Base-by-base conservation (phyloP, 441 rosid genomes). In the Melastoma candidum region DNA sequence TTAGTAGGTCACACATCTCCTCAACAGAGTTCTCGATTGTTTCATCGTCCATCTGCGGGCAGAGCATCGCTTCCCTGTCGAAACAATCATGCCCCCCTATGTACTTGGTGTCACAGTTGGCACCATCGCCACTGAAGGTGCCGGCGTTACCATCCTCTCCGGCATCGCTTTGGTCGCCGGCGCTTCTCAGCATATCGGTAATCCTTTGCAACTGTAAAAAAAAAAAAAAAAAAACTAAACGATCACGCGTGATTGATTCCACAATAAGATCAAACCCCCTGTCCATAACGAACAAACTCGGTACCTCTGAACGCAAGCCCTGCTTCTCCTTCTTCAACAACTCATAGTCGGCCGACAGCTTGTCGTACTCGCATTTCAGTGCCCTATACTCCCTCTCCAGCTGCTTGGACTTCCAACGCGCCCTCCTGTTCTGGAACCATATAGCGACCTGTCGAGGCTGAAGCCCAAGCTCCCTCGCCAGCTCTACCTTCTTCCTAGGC, bases 341-440 rank as follows among this genome's bases (percentile, higher is more conserved):
- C 47, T 79, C 88, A 9, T 69, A 81, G 47, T 70, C 71, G 12
- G 77, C 68, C 12, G 68, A 79, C 57, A 86, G 71, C 45, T 57
- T 58, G 8, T 76, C 78, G 49, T 81, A 86, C 22, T 55, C 79
- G 22, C 71, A 76, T 64, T 41, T 71, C 53, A 86, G 79, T 12
- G 51, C 58, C 26, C 54, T 72, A 63, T 73, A 86, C 41, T 86
- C 80, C 49, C 73, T 74, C 72, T 81, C 88, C 4, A 83, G 68
- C 69, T 71, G 84, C 63, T 83, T 86, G 2, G 90, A 74, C 58
- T 83, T 86, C 88, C 88, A 81, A 49, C 90, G 76, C 24, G 95
- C 92, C 72, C 95, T 74, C 66, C 71, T 80, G 74, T 86, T 86
- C 58, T 83, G 92, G 63, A 86, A 83, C 92, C 92, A 86, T 59